Conservation (phyloP, 495 filamentous ascomycete species). For the Tetracladium setigerum region DNA sequence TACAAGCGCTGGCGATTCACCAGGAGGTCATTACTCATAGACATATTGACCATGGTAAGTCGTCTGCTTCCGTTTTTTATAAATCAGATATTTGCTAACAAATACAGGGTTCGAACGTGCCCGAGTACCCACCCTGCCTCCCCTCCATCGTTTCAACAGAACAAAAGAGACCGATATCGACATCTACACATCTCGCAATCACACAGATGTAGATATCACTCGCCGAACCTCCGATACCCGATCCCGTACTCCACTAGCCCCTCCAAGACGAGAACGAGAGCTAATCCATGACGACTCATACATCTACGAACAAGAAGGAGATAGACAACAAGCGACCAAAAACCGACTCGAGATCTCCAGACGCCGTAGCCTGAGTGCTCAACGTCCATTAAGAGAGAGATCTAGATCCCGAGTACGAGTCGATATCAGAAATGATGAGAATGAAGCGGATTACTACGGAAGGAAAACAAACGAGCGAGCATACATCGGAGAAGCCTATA, state of each 20-base stretch:
- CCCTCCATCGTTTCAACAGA: slow-evolving; percentile 25
- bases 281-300: slow-evolving; percentile 48
- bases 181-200: slow-evolving; percentile 31
- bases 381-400: slow-evolving; percentile 7
- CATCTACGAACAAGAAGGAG: slow-evolving; percentile 47
- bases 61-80: background rate
- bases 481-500: slow-evolving; percentile 57
- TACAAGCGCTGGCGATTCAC: slow-evolving; percentile 63
- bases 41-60: slow-evolving; percentile 79
- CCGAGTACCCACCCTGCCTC: slow-evolving; percentile 35
- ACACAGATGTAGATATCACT: slow-evolving; percentile 42
- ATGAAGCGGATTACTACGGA: slow-evolving; percentile 63
- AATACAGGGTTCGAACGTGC: slow-evolving; percentile 32
- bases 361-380: slow-evolving; percentile 13
- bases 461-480: slow-evolving; percentile 48
- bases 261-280: no score
- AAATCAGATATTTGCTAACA: slow-evolving; percentile 3
- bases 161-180: slow-evolving; percentile 47
- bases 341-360: slow-evolving; percentile 18
- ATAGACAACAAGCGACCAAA: slow-evolving; percentile 29
- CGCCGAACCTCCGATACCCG: slow-evolving; percentile 1
- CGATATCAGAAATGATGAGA: no score
- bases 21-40: slow-evolving; percentile 79
- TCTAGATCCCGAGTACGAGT: slow-evolving; percentile 5
- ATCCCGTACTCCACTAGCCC: slow-evolving; percentile 16